Base-by-base conservation (phyloP, 805 yeast genomes). In the Maudiozyma turicensis region DNA sequence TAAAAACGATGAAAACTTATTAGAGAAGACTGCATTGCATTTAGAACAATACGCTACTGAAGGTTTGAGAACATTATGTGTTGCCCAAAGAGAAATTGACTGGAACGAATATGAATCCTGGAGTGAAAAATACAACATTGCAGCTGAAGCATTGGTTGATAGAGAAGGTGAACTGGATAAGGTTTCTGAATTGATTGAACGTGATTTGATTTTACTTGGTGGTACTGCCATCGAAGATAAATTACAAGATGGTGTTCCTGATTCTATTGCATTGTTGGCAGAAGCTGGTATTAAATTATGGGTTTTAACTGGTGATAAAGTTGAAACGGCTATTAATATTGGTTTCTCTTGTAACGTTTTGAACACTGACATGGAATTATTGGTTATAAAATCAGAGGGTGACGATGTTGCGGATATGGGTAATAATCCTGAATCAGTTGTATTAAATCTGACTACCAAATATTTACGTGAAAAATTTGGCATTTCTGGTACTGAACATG, bases 221-320 rank as follows among this genome's bases (percentile, higher is more conserved):
- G 95, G 93, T 54, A 86, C 95, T 43, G 95, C 95, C 26, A 86
- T 86, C 65, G 95, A 86, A 65, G 95, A 86, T 70, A 73, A 89
- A 61, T 69, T 86, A 52, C 95, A 86, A 66, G 89, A 83, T 58
- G 95, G 95, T 68, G 95, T 86, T 45, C 93, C 93, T 1, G 91
- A 84, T 54, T 77, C 93, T 8, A 86, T 86, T 60, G 77, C 81
- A 8, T 63, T 81, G 9, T 69, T 86, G 50, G 84, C 77, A 11
- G 72, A 78, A 56, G 93, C 95, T 7, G 95, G 95, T 63, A 83
- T 86, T 48, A 86, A 86, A 64, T 69, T 86, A 48, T 86, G 95
- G 95, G 93, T 86, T 43, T 71, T 86, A 47, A 86, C 95, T 1
- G 95, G 95, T 68, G 95, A 86, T 66, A 85, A 84, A 65, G 87